Evolutionary conservation across 1,284 basidiomycete genomes (phyloP).

Genomic region (Salmacisia buchloeana): DNA sequence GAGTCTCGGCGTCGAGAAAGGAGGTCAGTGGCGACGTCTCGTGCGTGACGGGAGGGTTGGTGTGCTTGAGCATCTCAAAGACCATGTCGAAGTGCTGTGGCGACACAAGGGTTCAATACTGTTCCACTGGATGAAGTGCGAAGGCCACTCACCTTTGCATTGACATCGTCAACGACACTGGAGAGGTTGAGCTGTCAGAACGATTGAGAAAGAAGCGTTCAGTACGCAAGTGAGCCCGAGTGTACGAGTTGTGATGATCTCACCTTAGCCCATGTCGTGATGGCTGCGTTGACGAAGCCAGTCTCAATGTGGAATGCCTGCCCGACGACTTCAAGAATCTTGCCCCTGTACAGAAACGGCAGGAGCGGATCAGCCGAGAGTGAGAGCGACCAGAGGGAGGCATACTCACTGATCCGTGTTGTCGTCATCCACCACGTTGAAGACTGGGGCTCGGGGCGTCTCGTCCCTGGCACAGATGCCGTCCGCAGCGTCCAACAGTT

Average conservation of each 20-base stretch:
- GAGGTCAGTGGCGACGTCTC: constrained; percentile 3
- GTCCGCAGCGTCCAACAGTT: constrained; percentile 14
- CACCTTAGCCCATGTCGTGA: constrained; percentile 26
- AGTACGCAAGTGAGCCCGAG: background rate
- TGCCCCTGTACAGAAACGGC: constrained; percentile 12
- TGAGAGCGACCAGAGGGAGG: background rate
- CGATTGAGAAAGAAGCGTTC: background rate
- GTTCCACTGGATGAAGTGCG: background rate
- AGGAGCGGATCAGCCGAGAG: background rate
- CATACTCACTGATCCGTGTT: constrained; percentile 20
- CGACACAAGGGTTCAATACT: background rate
- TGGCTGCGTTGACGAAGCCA: constrained; percentile 26
- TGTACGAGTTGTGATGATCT: background rate
- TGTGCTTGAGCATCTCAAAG: constrained; percentile 15
- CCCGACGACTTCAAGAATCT: constrained; percentile 22
- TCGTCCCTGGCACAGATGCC: constrained; percentile 23
- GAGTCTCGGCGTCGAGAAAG: constrained; percentile 21
- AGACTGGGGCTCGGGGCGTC: constrained; percentile 29
- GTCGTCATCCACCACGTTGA: constrained; percentile 35
- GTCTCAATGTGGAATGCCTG: constrained; percentile 25
- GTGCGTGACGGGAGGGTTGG: constrained; percentile 12
- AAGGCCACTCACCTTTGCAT: constrained; percentile 21
- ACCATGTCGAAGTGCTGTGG: constrained; percentile 21
- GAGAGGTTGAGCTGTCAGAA: constrained; percentile 12
- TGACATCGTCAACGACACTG: constrained; percentile 29